These are phyloP conservation scores for Chloranthus sessilifolius DNA, from an alignment of 164 flowering plant species.

Conservation along the genomic window DNA sequence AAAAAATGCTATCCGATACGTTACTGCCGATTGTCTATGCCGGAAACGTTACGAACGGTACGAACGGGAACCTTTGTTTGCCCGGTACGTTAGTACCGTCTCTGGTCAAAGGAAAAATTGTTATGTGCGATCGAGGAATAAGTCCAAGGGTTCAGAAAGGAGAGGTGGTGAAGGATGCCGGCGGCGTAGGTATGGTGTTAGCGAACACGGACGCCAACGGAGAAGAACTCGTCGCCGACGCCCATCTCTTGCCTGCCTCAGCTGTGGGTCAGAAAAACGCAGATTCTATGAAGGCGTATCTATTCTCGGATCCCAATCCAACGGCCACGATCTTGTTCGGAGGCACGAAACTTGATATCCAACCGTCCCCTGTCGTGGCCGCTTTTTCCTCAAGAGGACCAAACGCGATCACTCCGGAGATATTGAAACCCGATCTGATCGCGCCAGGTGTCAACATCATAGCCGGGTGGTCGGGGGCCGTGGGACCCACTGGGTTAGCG, in stretches of 20 bases:
- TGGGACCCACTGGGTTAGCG: constrained; percentile 53
- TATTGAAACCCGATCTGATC: constrained; percentile 84
- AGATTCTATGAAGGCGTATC: constrained; percentile 47
- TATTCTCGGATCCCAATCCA: constrained; percentile 42
- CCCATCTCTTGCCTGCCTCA: constrained; percentile 66
- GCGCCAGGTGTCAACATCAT: constrained; percentile 89
- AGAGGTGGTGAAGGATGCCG: constrained; percentile 58
- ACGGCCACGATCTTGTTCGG: constrained; percentile 46
- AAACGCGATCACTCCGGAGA: constrained; percentile 44
- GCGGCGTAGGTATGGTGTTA: constrained; percentile 86
- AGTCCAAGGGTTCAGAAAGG: constrained; percentile 63
- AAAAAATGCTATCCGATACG: constrained; percentile 31
- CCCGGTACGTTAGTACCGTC: constrained; percentile 40
- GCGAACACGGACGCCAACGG: constrained; percentile 58
- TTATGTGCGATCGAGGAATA: constrained; percentile 72
- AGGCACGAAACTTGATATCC: constrained; percentile 52
- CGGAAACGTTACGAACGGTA: constrained; percentile 42
- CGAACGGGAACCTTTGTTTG: constrained; percentile 54
- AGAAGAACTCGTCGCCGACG: constrained; percentile 75
- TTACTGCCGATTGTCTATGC: constrained; percentile 50
- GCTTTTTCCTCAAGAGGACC: constrained; percentile 86
- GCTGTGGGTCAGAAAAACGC: constrained; percentile 53
- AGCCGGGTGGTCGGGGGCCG: constrained; percentile 73
- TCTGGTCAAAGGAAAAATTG: constrained; percentile 75
- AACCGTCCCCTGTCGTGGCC: constrained; percentile 78